Base-by-base conservation (phyloP, 1,284 basidiomycete species). In the Ustilago shanxiensis region DNA sequence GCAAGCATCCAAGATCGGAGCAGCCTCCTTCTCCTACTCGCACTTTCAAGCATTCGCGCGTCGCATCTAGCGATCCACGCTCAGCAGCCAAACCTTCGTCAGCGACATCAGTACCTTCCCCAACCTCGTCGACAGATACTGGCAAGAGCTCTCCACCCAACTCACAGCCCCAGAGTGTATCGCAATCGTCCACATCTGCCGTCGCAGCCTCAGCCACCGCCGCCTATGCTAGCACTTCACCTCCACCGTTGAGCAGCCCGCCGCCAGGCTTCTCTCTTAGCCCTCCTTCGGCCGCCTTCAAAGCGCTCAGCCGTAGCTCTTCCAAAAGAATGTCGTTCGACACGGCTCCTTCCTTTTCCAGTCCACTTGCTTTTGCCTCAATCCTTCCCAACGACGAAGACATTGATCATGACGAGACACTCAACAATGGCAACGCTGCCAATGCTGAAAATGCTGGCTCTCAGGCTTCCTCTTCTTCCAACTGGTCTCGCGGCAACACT, bases 291-390 rank as follows among this genome's bases (percentile, higher is more conserved):
- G 60, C 73, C 16, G 64, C 67, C 13, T 53, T 70, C 67, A 76
- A 76, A 33, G 72, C 60, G 20, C 60, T 69, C 44, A 59, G 55
- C 35, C 66, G 65, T 22, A 58, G 50, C 60, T 72, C 77, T 22
- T 65, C 72, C 66, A 77, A 70, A 58, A 77, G 63, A n/a, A 77
- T 77, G 75, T 77, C 75, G 45, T 73, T 77, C 67, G 75, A 77
- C 69, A 81, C 58, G 20, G 67, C 79, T 16, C 83, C 83, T 2
- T 84, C 82, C 52, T 84, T 84, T 29, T 84, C 83, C 18, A 85
- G 83, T 39, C 83, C 83, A 29, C 79, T 85, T 44, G 83, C 83
- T 9, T 77, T 82, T 49, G 79, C 81, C 13, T 78, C 80, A 14
- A 79, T 74, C 44, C 60, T 85, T 14, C 79, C 83, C 8, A 66